Evolutionary conservation across 352 stramenopile genomes (phyloP), one percentile per base, ranked within the genome.

Genomic region (Globisporangium alternatum): DNA sequence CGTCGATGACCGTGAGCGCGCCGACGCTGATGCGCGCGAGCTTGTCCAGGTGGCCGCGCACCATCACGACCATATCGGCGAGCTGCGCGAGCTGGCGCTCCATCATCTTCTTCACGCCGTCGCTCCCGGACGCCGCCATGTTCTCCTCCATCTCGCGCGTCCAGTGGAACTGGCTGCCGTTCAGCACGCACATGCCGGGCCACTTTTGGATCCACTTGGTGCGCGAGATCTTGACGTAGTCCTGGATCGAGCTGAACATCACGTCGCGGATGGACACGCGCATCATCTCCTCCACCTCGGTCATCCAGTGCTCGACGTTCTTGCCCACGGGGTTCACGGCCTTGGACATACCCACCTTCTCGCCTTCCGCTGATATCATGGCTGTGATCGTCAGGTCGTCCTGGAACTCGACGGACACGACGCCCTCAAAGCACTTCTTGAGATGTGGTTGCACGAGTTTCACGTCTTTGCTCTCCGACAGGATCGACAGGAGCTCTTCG

Each of bases 251-350:
- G 25, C 87, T 78, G 56, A 91, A 89, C 86, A 98, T 97, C 37
- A 96, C 87, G 25, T 97, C 81, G 21, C 95, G 91, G 45, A 98
- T 93, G 6, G 84, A 92, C 2, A 86, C 68, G 25, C 90, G 87
- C 95, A 98, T 98, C 73, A 93, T 96, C 54, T 96, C 75, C 64
- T 97, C 85, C 15, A 97, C 75, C 72, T 98, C 93, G 1, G 88
- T 94, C 94, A 98, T 98, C 95, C 95, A 98, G 66, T 96, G 66
- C 72, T 98, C 95, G 17, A 98, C 95, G 64, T 98, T 98, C 68
- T 97, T 98, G 35, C 83, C 89, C 17, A 95, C 92, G 0, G 95
- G 94, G 56, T 98, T 92, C 3, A 98, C 90, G 2, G 77, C 59
- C 30, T 77, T 84, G 2, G 76, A 68, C 74, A 97, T 97, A 0